Evolutionary conservation across 2,329 filamentous ascomycete species (phyloP).

Genomic region (Zasmidium citrigriseum): DNA sequence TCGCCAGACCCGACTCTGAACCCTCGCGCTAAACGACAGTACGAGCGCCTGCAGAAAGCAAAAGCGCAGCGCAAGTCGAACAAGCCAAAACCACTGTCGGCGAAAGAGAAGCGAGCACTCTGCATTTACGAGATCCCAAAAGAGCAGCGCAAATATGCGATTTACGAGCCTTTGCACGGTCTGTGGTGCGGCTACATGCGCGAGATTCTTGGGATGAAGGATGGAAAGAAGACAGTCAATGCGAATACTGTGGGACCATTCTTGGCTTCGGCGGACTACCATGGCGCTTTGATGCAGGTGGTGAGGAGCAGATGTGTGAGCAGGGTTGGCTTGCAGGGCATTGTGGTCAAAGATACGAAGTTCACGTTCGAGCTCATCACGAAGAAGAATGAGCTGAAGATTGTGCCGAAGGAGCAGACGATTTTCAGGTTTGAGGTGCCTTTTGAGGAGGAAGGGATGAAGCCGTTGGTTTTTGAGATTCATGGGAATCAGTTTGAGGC

Average conservation of each 20-base stretch:
- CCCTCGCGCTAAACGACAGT: conserved; percentile 52
- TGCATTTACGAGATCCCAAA: conserved; percentile 74
- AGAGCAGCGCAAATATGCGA: conserved; percentile 66
- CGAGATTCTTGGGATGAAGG: conserved; percentile 67
- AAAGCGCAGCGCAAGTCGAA: conserved; percentile 38
- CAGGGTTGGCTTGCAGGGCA: conserved; percentile 79
- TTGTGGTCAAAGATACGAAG: conserved; percentile 85
- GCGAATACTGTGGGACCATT: conserved; percentile 66
- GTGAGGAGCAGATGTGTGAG: conserved; percentile 78
- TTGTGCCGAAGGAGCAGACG: conserved; percentile 86
- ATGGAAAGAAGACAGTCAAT: conserved; percentile 46
- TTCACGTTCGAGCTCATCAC: conserved; percentile 86
- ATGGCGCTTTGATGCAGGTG: conserved; percentile 82
- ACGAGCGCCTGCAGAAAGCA: conserved; percentile 36
- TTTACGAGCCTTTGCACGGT: conserved; percentile 74
- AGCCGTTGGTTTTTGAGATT: conserved; percentile 74
- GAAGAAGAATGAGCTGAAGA: conserved; percentile 67
- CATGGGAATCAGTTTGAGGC: conserved; percentile 85
- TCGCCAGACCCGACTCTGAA: conserved; percentile 62
- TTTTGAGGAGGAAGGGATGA: conserved; percentile 36
- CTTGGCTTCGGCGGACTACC: conserved; percentile 83
- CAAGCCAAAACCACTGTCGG: conserved; percentile 71
- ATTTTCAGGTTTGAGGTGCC: conserved; percentile 77
- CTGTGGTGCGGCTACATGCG: conserved; percentile 86
- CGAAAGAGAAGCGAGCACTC: conserved; percentile 72